Evolutionary conservation across 345 rosid species (phyloP).

Genomic region (Syzygium grande): DNA sequence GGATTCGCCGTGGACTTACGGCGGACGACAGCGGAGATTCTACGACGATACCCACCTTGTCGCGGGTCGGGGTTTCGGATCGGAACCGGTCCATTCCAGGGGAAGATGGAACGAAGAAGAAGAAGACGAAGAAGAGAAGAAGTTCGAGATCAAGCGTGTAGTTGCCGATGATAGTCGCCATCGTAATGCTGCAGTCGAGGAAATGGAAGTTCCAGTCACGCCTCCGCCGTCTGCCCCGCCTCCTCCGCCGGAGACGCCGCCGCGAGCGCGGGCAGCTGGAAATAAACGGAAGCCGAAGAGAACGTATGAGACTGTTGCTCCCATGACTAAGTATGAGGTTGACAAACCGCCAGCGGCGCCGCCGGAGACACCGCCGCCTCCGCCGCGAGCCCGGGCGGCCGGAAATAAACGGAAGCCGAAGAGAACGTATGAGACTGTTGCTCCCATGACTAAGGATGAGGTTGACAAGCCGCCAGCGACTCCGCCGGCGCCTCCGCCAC

Average conservation of each 20-base stretch:
- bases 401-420: background rate
- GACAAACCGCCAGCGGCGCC: background rate
- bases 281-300: background rate
- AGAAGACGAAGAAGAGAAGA: conserved; percentile 1
- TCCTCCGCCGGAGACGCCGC: conserved; percentile 5
- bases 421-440: background rate
- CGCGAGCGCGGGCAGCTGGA: background rate
- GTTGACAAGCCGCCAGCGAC: background rate
- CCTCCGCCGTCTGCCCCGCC: conserved; percentile 1
- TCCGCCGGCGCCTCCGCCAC: conserved; percentile 7
- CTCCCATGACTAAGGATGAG: background rate
- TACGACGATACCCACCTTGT: conserved; percentile 59
- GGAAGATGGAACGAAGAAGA: background rate
- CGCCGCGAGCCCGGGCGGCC: background rate
- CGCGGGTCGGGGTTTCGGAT: conserved; percentile 16
- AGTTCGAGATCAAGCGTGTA: background rate
- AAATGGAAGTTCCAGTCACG: background rate
- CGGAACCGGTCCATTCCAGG: background rate
- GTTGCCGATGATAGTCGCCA: background rate
- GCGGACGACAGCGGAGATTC: conserved; percentile 52
- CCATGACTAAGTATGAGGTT: background rate
- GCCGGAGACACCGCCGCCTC: background rate
- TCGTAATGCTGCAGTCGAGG: background rate
- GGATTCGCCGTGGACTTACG: conserved; percentile 23
- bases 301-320: background rate